These are phyloP conservation scores for Retiboletus flavoniger DNA, from an alignment of 1,284 basidiomycete species.

Conservation along the genomic window DNA sequence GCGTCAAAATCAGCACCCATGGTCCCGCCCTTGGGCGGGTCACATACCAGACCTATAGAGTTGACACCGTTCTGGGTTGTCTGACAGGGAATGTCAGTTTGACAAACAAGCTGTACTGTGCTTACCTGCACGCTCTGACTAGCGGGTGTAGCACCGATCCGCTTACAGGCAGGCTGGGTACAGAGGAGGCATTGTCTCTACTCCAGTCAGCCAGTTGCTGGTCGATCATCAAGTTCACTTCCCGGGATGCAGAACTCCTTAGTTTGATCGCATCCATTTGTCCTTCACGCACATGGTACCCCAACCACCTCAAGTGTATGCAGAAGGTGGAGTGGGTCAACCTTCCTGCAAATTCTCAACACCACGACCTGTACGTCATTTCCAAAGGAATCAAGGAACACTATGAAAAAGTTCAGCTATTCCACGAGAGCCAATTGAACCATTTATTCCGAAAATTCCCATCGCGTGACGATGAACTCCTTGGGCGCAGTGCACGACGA, in stretches of 20 bases:
- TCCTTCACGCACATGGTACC: slow-evolving; percentile 40
- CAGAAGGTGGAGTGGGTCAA: slow-evolving; percentile 27
- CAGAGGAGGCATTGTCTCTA: slow-evolving; percentile 43
- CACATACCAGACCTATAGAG: slow-evolving; percentile 38
- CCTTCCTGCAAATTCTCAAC: slow-evolving; percentile 32
- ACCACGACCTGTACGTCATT: slow-evolving; percentile 30
- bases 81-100: slow-evolving; percentile 36
- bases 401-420: slow-evolving; percentile 17
- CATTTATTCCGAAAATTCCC: slow-evolving; percentile 8
- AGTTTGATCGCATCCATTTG: slow-evolving; percentile 36
- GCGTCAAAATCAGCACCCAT: slow-evolving; percentile 21
- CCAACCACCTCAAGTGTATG: slow-evolving; percentile 39
- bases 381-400: slow-evolving; percentile 35
- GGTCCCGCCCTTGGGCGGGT: slow-evolving; percentile 4
- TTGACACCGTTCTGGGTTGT: slow-evolving; percentile 41
- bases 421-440: background rate
- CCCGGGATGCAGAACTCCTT: slow-evolving; percentile 34
- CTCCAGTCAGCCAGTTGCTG: slow-evolving; percentile 38
- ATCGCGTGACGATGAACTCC: slow-evolving; percentile 6
- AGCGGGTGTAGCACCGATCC: slow-evolving; percentile 43
- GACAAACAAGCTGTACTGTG: slow-evolving; percentile 38
- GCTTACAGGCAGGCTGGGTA: slow-evolving; percentile 44
- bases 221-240: slow-evolving; percentile 39
- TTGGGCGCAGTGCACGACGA: slow-evolving; percentile 14
- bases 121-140: slow-evolving; percentile 47